Evolutionary conservation across 2,329 filamentous ascomycete species (phyloP).

Genomic region (Parasarocladium wereldwijsianum): DNA sequence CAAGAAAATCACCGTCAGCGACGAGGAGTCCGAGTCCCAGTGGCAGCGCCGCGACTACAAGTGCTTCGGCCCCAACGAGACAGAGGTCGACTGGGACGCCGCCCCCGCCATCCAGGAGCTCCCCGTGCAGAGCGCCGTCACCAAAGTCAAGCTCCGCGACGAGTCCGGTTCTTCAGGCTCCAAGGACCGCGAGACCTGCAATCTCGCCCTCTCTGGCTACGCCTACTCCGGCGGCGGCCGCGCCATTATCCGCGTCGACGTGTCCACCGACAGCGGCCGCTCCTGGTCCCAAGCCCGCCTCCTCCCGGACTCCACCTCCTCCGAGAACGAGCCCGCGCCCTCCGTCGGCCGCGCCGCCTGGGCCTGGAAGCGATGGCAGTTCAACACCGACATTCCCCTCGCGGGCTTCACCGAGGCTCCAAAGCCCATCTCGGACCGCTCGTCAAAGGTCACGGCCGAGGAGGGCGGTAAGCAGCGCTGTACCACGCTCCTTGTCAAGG

Average conservation of each 20-base stretch:
- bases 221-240: constrained; percentile 55
- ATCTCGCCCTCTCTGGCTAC: constrained; percentile 40
- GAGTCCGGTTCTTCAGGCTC: background rate
- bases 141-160: constrained; percentile 28
- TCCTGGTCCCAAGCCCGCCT: constrained; percentile 51
- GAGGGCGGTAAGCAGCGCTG: constrained; percentile 21
- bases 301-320: constrained; percentile 28
- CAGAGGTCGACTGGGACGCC: constrained; percentile 44
- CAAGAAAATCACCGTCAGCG: constrained; percentile 45
- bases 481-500: constrained; percentile 46
- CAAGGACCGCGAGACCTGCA: background rate
- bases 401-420: constrained; percentile 12
- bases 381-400: constrained; percentile 28
- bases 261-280: constrained; percentile 46
- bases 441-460: too few species aligned
- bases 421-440: too few species aligned
- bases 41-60: constrained; percentile 58
- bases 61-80: constrained; percentile 50
- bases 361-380: constrained; percentile 53
- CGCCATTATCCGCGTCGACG: constrained; percentile 51
- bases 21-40: constrained; percentile 50
- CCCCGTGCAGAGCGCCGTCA: constrained; percentile 54
- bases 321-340: constrained; percentile 11
- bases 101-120: constrained; percentile 53
- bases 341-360: constrained; percentile 34